These are phyloP conservation scores for Metschnikowia borealis DNA, from an alignment of 805 yeast species.

Conservation along the genomic window DNA sequence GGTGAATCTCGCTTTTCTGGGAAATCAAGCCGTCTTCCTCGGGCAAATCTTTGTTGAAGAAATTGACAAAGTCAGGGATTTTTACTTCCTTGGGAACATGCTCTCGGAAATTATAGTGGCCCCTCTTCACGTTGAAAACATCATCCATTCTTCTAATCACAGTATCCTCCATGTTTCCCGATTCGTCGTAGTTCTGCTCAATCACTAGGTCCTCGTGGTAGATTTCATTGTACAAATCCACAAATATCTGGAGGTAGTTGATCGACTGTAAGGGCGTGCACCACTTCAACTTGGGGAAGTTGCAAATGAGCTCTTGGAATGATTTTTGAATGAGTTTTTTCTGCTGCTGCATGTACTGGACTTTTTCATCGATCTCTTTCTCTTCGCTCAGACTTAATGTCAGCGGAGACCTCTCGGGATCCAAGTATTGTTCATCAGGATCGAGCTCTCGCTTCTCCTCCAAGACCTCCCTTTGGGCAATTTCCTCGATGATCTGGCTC, in stretches of 20 bases:
- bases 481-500: not conserved
- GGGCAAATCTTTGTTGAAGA: slow-evolving; percentile 4
- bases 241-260: slow-evolving; percentile 16
- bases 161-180: slow-evolving; percentile 11
- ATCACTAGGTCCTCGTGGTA: slow-evolving; percentile 13
- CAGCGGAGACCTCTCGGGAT: not conserved
- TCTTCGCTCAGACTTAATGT: not conserved
- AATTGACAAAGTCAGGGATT: slow-evolving; percentile 15
- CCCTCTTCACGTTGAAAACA: not conserved
- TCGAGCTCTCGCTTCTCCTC: not conserved
- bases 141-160: slow-evolving; percentile 8
- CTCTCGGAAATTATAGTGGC: slow-evolving; percentile 1
- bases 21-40: not conserved
- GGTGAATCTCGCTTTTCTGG: not conserved
- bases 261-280: slow-evolving; percentile 15
- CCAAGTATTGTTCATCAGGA: too few species aligned
- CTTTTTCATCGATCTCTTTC: not conserved
- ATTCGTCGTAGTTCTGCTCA: slow-evolving; percentile 8
- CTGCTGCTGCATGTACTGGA: slow-evolving; percentile 4
- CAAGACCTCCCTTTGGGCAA: not conserved
- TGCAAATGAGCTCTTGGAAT: slow-evolving; percentile 9
- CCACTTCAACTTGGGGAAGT: slow-evolving; percentile 10
- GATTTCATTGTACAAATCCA: slow-evolving; percentile 15
- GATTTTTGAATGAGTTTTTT: slow-evolving; percentile 10
- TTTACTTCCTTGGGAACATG: not conserved